Conservation (phyloP, 2,329 filamentous ascomycete species). For the Hypomyces rosellus region DNA sequence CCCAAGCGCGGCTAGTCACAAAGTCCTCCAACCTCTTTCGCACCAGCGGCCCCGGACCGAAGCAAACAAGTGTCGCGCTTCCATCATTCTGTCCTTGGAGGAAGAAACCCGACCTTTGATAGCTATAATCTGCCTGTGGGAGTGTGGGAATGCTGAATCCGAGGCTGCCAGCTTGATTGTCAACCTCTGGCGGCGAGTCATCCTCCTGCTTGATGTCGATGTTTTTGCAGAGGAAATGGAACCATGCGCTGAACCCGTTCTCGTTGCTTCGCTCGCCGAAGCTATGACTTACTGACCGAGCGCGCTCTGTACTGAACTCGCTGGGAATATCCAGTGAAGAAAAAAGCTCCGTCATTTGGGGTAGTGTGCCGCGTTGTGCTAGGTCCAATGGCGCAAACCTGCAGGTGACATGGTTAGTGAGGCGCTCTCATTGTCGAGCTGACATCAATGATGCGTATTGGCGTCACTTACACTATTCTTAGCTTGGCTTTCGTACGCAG, state of each 20-base stretch:
- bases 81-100: conserved; percentile 17
- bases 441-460: too few relatives aligned
- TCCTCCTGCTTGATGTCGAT: conserved; percentile 18
- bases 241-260: conserved; percentile 25
- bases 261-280: conserved; percentile 22
- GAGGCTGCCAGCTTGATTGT: conserved; percentile 17
- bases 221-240: conserved; percentile 31
- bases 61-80: conserved; percentile 19
- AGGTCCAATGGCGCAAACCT: conserved; percentile 24
- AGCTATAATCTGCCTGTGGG: conserved; percentile 20
- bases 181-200: conserved; percentile 17
- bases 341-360: conserved; percentile 23
- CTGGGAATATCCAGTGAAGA: conserved; percentile 23
- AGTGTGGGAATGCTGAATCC: neutral
- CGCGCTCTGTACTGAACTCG: conserved; percentile 26
- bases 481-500: conserved; percentile 19
- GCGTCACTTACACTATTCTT: conserved; percentile 23
- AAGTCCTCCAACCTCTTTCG: conserved; percentile 19
- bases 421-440: too few relatives aligned
- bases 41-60: conserved; percentile 18
- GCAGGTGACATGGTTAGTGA: conserved; percentile 9
- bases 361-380: conserved; percentile 18
- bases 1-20: conserved; percentile 18
- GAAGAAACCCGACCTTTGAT: conserved; percentile 23
- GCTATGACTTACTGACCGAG: conserved; percentile 27